Conservation (phyloP, 2,329 filamentous ascomycete genomes). For the Colletotrichum musae region DNA sequence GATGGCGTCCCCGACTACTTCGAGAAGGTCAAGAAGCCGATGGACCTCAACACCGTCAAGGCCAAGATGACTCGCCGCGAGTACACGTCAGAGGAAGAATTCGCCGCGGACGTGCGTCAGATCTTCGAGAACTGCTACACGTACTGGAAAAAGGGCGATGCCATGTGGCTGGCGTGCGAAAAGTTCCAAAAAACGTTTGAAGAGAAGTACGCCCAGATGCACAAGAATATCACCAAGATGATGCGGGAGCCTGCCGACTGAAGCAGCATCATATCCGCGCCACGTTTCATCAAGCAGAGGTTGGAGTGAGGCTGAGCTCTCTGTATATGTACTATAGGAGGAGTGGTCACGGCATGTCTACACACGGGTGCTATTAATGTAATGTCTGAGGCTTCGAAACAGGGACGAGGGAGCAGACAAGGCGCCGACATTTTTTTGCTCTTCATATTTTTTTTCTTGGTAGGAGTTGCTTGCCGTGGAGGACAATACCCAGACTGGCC, state of each 20-base stretch:
- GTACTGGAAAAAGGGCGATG: constrained; percentile 71
- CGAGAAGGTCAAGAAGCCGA: constrained; percentile 71
- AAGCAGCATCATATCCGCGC: neutral
- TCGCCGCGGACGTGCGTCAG: constrained; percentile 70
- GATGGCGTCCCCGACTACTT: constrained; percentile 75
- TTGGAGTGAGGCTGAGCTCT: neutral
- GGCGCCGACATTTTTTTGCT: constrained; percentile 7
- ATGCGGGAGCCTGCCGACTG: constrained; percentile 57
- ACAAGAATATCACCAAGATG: constrained; percentile 72
- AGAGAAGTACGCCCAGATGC: constrained; percentile 72
- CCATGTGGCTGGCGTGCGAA: constrained; percentile 69
- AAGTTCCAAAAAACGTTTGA: constrained; percentile 71
- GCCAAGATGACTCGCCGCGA: constrained; percentile 69
- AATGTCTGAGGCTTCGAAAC: constrained; percentile 1
- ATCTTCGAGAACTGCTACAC: constrained; percentile 76
- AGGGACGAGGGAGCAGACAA: neutral
- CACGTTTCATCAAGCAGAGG: constrained; percentile 3
- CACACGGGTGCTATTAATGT: constrained; percentile 4
- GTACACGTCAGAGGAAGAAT: constrained; percentile 68
- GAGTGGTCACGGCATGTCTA: constrained; percentile 8
- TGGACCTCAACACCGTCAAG: constrained; percentile 75
- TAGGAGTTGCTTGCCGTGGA: constrained; percentile 18
- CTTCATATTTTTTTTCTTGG: neutral
- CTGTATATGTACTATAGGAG: constrained; percentile 17
- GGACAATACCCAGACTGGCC: constrained; percentile 39